Evolutionary conservation across 306 rosid genomes (phyloP).

Genomic region (Rosa persica): DNA sequence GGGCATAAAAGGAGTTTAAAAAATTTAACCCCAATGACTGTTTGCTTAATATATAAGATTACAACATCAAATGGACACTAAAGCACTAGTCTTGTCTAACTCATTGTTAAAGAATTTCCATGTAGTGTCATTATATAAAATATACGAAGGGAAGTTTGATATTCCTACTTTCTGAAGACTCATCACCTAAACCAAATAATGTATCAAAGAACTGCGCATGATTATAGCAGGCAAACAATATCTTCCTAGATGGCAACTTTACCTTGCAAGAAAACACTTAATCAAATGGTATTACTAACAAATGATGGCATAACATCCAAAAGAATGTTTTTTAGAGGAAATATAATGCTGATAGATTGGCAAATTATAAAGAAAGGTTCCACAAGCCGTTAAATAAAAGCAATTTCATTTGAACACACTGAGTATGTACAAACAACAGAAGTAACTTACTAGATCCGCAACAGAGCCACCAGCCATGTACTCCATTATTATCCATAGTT

Average conservation of each 20-base stretch:
- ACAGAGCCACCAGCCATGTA: constrained; percentile 99
- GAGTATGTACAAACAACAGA: constrained; percentile 39
- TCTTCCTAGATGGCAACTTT: background rate
- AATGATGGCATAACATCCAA: constrained; percentile 11
- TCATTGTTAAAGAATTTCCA: background rate
- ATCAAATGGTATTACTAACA: background rate
- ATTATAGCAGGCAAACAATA: background rate
- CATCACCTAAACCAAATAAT: background rate
- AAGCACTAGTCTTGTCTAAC: constrained; percentile 8
- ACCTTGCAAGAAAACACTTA: background rate
- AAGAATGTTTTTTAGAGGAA: constrained; percentile 4
- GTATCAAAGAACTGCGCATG: background rate
- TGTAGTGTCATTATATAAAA: background rate
- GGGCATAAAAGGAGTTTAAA: background rate
- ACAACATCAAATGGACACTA: constrained; percentile 12
- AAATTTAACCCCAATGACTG: background rate
- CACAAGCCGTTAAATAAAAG: constrained; percentile 1
- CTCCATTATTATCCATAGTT: constrained; percentile 99
- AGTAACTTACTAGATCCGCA: constrained; percentile 95
- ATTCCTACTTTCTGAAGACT: background rate
- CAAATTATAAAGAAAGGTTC: background rate
- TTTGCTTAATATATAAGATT: background rate
- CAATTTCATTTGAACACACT: constrained; percentile 28
- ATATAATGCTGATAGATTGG: background rate
- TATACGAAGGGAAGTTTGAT: background rate